These are phyloP conservation scores for Fraxinus dipetala DNA, from an alignment of 305 asterid species.

Conservation along the genomic window DNA sequence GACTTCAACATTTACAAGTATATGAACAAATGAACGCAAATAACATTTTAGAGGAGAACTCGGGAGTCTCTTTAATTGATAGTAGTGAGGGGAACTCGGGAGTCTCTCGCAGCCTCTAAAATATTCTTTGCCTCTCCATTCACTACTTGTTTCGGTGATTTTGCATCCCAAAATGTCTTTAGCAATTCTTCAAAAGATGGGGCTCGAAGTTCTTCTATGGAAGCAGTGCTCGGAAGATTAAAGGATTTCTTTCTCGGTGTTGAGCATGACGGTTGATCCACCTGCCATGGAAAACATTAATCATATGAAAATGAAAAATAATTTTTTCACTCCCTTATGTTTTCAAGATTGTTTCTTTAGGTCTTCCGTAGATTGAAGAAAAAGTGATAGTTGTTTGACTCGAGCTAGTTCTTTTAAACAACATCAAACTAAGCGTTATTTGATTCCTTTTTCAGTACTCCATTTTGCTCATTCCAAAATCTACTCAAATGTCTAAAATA, in stretches of 20 bases:
- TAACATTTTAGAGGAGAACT: too few species aligned
- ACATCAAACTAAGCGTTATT: neutral
- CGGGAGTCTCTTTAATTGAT: slow-evolving; percentile 39
- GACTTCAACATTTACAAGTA: neutral
- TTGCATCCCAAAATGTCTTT: slow-evolving; percentile 24
- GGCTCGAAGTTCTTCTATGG: slow-evolving; percentile 84
- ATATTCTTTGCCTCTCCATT: slow-evolving; percentile 37
- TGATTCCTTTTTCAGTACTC: neutral
- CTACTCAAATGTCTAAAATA: neutral
- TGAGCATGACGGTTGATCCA: slow-evolving; percentile 88
- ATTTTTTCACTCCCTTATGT: neutral
- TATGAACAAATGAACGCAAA: neutral
- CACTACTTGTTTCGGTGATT: too few species aligned
- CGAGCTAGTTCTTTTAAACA: neutral
- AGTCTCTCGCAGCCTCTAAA: slow-evolving; percentile 64
- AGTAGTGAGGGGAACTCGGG: slow-evolving; percentile 83
- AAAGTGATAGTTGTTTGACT: neutral
- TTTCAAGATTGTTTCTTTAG: neutral
- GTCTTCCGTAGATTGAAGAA: neutral
- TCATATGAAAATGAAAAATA: neutral
- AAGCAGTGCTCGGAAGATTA: slow-evolving; percentile 69
- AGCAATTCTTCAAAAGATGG: slow-evolving; percentile 82
- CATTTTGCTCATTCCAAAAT: neutral
- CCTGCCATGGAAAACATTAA: slow-evolving; percentile 37
- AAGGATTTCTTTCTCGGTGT: slow-evolving; percentile 74